These are phyloP conservation scores for Yamadazyma sp. DNA, from an alignment of 1,139 yeast species.

Conservation along the genomic window DNA sequence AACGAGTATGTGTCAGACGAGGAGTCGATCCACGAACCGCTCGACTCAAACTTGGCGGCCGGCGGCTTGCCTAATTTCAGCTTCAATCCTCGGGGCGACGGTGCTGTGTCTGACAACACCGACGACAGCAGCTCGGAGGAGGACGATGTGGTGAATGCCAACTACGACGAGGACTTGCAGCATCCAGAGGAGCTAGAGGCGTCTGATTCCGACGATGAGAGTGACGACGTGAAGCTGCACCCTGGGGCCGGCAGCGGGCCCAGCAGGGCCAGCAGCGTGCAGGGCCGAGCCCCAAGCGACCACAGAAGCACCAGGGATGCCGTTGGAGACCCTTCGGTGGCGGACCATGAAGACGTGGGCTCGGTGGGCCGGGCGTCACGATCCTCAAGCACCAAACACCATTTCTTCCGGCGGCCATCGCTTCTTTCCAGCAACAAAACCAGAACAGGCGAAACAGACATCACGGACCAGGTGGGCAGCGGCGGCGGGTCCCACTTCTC, in stretches of 20 bases:
- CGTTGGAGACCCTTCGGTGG: background rate
- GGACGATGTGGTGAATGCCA: background rate
- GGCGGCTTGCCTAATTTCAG: constrained; percentile 8
- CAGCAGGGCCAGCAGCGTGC: too few species aligned
- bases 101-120: background rate
- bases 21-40: background rate
- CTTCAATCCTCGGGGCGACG: constrained; percentile 5
- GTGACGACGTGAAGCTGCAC: background rate
- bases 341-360: too few species aligned
- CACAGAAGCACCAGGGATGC: background rate
- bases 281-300: too few species aligned
- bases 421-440: constrained; percentile 3
- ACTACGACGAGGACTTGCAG: background rate
- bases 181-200: constrained; percentile 13
- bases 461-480: constrained; percentile 23
- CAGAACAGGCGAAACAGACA: constrained; percentile 16
- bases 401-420: constrained; percentile 11
- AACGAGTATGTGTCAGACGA: constrained; percentile 6
- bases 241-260: background rate
- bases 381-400: constrained; percentile 5
- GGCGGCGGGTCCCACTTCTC: constrained; percentile 7
- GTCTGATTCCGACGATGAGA: constrained; percentile 11
- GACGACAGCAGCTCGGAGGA: constrained; percentile 1
- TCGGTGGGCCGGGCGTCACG: constrained; percentile 3
- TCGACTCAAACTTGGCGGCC: background rate